Base-by-base conservation (phyloP, 495 filamentous ascomycete genomes). In the Acidiella bohemica region DNA sequence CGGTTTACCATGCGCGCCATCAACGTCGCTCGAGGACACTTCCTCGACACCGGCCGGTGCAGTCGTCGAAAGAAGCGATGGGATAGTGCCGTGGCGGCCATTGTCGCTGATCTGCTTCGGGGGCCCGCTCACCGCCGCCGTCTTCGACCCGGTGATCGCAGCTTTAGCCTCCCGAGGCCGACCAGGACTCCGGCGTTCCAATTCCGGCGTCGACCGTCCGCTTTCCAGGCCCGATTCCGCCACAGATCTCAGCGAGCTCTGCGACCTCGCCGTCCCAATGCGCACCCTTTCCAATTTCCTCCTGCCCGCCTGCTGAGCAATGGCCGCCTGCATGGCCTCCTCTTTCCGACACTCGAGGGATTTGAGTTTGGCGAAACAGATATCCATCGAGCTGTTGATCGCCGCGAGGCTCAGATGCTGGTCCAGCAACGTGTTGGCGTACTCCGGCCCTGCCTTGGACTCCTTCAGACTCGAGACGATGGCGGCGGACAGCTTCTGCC, bases 381-480 rank as follows among this genome's bases (percentile, higher is more conserved):
- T 46, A 26, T 50, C 47, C 41, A 50, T 50, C n/a, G 47, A 44
- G 22, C 22, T 32, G 36, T 44, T 50, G 36, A 50, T 46, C 2
- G 47, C 47, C n/a, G 41, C 39, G 5, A 50, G 24, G 2, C 24
- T 41, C 19, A 50, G 19, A 19, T 50, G 47, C 42, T 50, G 41
- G 19, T 50, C 47, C 11, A 50, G 41, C 29, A 50, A 36, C 6
- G 33, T 32, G 25, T 50, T 45, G 5, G 16, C 38, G 24, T 50
- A 45, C 7, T 46, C 30, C n/a, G 41, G 41, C 4, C 42, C 42
- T n/a, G 35, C 10, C 34, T 40, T 38, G 10, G 45, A 30, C 7
- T 45, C 47, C 26, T 29, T 34, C 25, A 50, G 30, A 20, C 36
- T 46, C 17, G 36, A 1, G 5, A 44, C 32, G 12, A 50, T 44